Conservation (phyloP, 2,329 filamentous ascomycete species). For the Fusarium xyrophilum region DNA sequence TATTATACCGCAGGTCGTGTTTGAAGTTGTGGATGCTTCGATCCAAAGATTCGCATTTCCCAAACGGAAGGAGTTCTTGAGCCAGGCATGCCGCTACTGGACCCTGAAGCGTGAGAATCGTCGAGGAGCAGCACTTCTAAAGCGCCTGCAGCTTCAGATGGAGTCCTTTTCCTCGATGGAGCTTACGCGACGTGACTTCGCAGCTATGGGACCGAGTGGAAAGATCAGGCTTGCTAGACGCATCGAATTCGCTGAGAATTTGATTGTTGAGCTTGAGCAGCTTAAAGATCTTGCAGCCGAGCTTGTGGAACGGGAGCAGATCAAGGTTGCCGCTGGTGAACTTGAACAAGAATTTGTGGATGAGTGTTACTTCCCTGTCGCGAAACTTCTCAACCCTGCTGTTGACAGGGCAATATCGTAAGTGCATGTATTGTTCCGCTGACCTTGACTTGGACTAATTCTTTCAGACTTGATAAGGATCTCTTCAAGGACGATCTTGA, state of each 20-base stretch:
- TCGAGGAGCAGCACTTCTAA: constrained; percentile 87
- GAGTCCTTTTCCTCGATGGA: constrained; percentile 98
- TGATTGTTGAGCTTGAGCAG: constrained; percentile 79
- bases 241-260: constrained; percentile 83
- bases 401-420: constrained; percentile 82
- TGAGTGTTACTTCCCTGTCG: constrained; percentile 88
- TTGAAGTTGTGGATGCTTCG: constrained; percentile 83
- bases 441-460: constrained; percentile 48
- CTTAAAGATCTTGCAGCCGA: constrained; percentile 73
- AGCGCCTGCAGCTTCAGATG: constrained; percentile 91
- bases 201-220: constrained; percentile 89
- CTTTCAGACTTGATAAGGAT: constrained; percentile 67
- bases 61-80: constrained; percentile 90
- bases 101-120: constrained; percentile 94
- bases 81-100: constrained; percentile 96
- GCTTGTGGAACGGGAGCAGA: constrained; percentile 76
- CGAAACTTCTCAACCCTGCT: constrained; percentile 76
- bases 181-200: constrained; percentile 92
- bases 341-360: constrained; percentile 82
- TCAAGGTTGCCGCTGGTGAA: constrained; percentile 79
- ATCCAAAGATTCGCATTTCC: constrained; percentile 79
- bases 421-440: constrained; percentile 51
- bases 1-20: constrained; percentile 88
- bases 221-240: constrained; percentile 78
- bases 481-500: constrained; percentile 63